Evolutionary conservation across 2,329 filamentous ascomycete genomes (phyloP), one percentile per base, ranked within the genome.

Genomic region (Chrysosphaeria jannelii): DNA sequence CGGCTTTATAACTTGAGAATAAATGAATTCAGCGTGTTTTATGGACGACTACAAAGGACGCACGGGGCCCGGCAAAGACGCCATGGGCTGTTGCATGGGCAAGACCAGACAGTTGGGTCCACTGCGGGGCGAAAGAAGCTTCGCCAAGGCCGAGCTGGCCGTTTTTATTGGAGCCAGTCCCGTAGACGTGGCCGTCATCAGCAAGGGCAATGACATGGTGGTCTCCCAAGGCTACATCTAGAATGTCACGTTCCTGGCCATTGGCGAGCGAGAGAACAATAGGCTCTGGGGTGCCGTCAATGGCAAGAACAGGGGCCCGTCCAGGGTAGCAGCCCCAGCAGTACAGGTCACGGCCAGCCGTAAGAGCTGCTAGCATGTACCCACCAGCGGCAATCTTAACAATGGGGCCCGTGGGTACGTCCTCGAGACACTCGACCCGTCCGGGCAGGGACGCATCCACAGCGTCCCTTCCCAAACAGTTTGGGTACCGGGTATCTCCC

Each of bases 1-100:
- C 85, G 46, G 93, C 90, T 60, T 64, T 97, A 60, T 93, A 59
- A 65, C n/a, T n/a, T n/a, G n/a, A n/a, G n/a, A n/a, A n/a, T n/a
- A n/a, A n/a, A n/a, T n/a, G n/a, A n/a, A n/a, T n/a, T n/a, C n/a
- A n/a, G n/a, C n/a, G n/a, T n/a, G n/a, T n/a, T n/a, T n/a, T 14
- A 6, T 21, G 25, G 6, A 27, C 14, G 23, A 57, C 25, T 29
- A 59, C 40, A 31, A 60, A 60, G 3, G 55, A 56, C 20, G 41
- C 46, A 26, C 42, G 43, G 3, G 45, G 45, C 12, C 55, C 57
- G 21, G 55, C 54, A 25, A 42, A 43, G 4, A 62, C 51, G 5
- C 35, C 7, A 48, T 33, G 4, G 31, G 31, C 23, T 40, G 37
- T 11, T 33, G 39, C 3, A 23, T 13, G 7, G 28, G 25, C 3